phyloP scores from a whole-genome alignment of 192 early-diverging fungal species.

The Entophlyctis helioformis region DNA sequence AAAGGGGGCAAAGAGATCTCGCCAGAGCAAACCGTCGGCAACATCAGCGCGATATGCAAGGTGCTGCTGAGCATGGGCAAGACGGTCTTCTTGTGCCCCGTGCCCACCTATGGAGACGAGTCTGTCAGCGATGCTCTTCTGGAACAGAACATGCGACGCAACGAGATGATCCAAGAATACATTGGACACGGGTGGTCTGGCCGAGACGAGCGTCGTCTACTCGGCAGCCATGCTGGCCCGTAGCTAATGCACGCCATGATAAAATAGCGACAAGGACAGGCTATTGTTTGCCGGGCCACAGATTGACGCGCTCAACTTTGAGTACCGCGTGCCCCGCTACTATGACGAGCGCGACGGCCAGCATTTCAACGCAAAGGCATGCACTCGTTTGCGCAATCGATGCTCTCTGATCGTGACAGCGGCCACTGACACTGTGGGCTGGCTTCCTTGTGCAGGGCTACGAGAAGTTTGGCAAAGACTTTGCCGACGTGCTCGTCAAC shows the following conservation, averaged over 20 bases:
- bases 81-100: slow-evolving; percentile 22
- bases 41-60: slow-evolving; percentile 15
- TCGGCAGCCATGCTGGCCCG: too few relatives aligned
- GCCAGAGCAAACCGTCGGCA: slow-evolving; percentile 22
- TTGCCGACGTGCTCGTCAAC: slow-evolving; percentile 18
- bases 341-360: too few relatives aligned
- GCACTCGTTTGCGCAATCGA: too few relatives aligned
- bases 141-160: slow-evolving; percentile 12
- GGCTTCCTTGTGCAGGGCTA: slow-evolving; percentile 18
- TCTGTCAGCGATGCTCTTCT: neutral
- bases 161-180: slow-evolving; percentile 11
- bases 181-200: too few relatives aligned
- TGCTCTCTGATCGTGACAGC: too few relatives aligned
- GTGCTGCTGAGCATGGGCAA: slow-evolving; percentile 20
- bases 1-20: slow-evolving; percentile 3
- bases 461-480: slow-evolving; percentile 28
- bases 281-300: slow-evolving; percentile 12
- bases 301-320: slow-evolving; percentile 7
- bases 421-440: too few relatives aligned
- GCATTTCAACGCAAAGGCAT: too few relatives aligned
- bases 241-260: too few relatives aligned
- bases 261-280: slow-evolving; percentile 5
- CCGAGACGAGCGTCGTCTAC: too few relatives aligned
- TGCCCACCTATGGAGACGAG: slow-evolving; percentile 16
- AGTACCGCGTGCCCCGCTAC: slow-evolving; percentile 5